Conservation (phyloP, 306 rosid species). For the Dryas alaskensis region DNA sequence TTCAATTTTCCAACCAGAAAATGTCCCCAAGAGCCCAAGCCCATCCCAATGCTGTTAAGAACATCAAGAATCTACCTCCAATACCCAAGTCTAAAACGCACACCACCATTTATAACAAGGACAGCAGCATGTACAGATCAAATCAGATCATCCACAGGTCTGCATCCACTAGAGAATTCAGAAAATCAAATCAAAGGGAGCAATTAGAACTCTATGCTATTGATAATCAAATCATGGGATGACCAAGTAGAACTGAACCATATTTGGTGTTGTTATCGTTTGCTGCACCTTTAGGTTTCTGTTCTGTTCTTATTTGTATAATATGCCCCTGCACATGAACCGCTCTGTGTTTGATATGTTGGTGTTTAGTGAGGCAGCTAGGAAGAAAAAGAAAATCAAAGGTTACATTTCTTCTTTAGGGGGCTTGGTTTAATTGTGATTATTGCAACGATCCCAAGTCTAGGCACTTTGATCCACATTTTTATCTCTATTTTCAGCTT, state of each 20-base stretch:
- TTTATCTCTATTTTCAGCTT: no score
- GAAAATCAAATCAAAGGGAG: constrained; percentile 32
- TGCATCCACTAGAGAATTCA: constrained; percentile 65
- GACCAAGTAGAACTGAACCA: not conserved
- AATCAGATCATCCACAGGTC: constrained; percentile 48
- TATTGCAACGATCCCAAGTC: not conserved
- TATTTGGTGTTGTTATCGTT: not conserved
- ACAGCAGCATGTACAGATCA: constrained; percentile 33
- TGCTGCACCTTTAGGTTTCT: not conserved
- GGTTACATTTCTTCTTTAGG: not conserved
- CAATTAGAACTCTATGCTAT: constrained; percentile 34
- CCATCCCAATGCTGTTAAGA: constrained; percentile 27
- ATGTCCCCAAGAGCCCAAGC: constrained; percentile 5
- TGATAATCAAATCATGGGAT: constrained; percentile 25
- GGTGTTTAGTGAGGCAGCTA: constrained; percentile 10
- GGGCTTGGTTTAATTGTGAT: not conserved
- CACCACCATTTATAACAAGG: constrained; percentile 27
- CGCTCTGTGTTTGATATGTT: constrained; percentile 1
- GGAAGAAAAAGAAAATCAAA: not conserved
- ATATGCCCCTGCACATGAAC: not conserved
- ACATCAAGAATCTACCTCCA: constrained; percentile 45
- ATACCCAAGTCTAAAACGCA: constrained; percentile 45
- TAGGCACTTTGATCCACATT: no score
- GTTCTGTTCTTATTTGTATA: not conserved
- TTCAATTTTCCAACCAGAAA: constrained; percentile 26